Evolutionary conservation across 768 basidiomycete species (phyloP), one percentile per base, ranked within the genome.

Genomic region (Russula sp.): DNA sequence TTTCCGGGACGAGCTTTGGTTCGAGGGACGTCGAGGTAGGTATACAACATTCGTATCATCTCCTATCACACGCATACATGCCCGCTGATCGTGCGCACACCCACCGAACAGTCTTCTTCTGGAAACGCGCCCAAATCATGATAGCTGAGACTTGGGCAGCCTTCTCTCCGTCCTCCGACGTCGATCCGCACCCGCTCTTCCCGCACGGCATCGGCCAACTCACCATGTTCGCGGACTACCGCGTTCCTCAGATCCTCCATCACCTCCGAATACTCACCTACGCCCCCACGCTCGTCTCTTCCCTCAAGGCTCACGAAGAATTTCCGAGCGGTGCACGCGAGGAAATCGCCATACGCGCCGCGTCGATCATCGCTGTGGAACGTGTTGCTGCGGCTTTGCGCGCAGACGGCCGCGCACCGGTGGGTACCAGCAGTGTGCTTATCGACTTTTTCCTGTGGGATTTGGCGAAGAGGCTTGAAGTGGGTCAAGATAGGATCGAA

Each of bases 371-470:
- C 5, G 85, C 89, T 0, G 90, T 95, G 3, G 92, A 94, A 73
- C 78, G 80, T 2, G 79, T 94, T 26, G 76, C 85, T n/a, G 77
- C 79, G 44, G 83, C 84, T 68, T 57, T 78, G 38, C 61, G 67
- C 32, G 72, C 69, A 2, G 65, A 52, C 3, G 52, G 32, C 10
- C 62, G 54, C 32, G 69, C 62, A 34, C 65, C 64, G 9, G 72
- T 71, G 18, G 30, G 22, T 1, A 69, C 91, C 44, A 88, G 83
- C 72, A 91, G 89, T 67, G 92, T 94, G 51, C 70, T 96, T 65
- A 89, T 93, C 57, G 94, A 97, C 72, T 93, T 97, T 71, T 95
- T 90, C 76, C 75, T 94, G 13, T 96, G 92, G 92, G 92, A 94
- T 72, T 72, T 93, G 63, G 90, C 88, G 34, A 92, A 92, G 75